Percentiles rank a stretch among this genome's conserved stretches.
These are phyloP conservation scores for Oryza brachyantha DNA, from an alignment of 176 grass and related monocot genomes.

Conservation along the genomic window DNA sequence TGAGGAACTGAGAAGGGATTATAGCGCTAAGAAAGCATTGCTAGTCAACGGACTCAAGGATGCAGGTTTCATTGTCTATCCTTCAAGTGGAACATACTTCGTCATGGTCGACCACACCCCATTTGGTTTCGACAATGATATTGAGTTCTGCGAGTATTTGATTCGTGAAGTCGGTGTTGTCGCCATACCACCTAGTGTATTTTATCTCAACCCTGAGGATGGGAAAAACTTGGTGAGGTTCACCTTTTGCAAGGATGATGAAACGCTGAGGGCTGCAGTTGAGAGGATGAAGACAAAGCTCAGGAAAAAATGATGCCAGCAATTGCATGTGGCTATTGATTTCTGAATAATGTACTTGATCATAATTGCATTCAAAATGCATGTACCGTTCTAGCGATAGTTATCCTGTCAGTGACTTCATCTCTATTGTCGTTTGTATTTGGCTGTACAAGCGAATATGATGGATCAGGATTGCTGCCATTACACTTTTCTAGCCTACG, in stretches of 20 bases:
- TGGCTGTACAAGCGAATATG: constrained; percentile 7
- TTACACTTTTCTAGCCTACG: neutral
- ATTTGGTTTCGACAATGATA: constrained; percentile 73
- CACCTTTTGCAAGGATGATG: constrained; percentile 97
- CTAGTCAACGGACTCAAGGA: constrained; percentile 73
- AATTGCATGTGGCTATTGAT: constrained; percentile 16
- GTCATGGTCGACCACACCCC: constrained; percentile 91
- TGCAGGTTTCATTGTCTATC: constrained; percentile 79
- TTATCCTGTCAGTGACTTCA: constrained; percentile 22
- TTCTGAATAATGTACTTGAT: constrained; percentile 42
- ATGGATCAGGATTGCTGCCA: constrained; percentile 16
- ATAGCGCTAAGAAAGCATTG: constrained; percentile 66
- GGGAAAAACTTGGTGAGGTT: constrained; percentile 97
- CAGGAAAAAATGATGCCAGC: constrained; percentile 44
- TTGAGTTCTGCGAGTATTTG: constrained; percentile 90
- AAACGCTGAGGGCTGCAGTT: constrained; percentile 66
- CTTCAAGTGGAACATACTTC: constrained; percentile 93
- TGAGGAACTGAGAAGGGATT: constrained; percentile 77
- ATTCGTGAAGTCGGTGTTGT: constrained; percentile 81
- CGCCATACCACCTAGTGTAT: constrained; percentile 89
- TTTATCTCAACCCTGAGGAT: constrained; percentile 91
- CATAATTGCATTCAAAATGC: constrained; percentile 9
- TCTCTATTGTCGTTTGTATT: constrained; percentile 17
- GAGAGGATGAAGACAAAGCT: constrained; percentile 89
- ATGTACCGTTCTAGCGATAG: constrained; percentile 33